Evolutionary conservation across 2,329 filamentous ascomycete genomes (phyloP).

Genomic region (Plenodomus tracheiphilus): DNA sequence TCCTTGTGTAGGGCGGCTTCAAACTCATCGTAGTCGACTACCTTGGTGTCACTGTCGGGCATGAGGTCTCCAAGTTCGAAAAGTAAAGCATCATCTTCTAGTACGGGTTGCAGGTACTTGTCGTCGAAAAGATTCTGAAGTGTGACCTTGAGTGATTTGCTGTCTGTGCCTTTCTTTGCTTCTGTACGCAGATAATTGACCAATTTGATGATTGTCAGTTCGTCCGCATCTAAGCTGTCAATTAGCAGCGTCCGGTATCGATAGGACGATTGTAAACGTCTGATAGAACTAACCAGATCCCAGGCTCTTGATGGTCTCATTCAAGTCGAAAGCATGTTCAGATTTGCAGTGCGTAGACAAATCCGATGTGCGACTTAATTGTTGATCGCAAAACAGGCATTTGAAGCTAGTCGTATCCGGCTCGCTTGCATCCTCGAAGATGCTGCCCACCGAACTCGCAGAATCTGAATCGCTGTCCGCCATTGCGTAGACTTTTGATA

Average conservation of each 20-base stretch:
- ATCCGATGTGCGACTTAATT: slow-evolving; percentile 30
- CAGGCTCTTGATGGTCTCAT: slow-evolving; percentile 30
- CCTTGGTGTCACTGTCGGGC: slow-evolving; percentile 31
- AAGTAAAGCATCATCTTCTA: slow-evolving; percentile 88
- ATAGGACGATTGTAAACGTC: not conserved
- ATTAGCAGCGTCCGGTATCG: slow-evolving; percentile 24
- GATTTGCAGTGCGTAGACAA: slow-evolving; percentile 34
- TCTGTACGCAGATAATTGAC: slow-evolving; percentile 55
- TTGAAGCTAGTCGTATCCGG: slow-evolving; percentile 42
- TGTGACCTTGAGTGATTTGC: slow-evolving; percentile 58
- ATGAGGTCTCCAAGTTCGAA: slow-evolving; percentile 81
- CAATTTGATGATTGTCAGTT: slow-evolving; percentile 39
- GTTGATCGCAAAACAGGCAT: slow-evolving; percentile 41
- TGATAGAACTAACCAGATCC: slow-evolving; percentile 27
- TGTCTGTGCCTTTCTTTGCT: slow-evolving; percentile 42
- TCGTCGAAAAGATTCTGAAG: slow-evolving; percentile 71
- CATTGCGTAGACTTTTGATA: slow-evolving; percentile 19
- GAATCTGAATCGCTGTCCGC: slow-evolving; percentile 35
- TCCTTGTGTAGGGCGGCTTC: slow-evolving; percentile 49
- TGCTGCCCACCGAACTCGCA: slow-evolving; percentile 39
- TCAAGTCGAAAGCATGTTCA: slow-evolving; percentile 34
- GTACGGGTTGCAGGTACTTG: slow-evolving; percentile 76
- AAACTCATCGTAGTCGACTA: slow-evolving; percentile 38
- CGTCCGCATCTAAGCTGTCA: slow-evolving; percentile 29
- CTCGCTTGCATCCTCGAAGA: slow-evolving; percentile 41